A percentile compares a stretch with the other conserved stretches of the same genome.
These are phyloP conservation scores for Gilbertella persicaria DNA, from an alignment of 371 early-diverging fungal species.

Conservation along the genomic window DNA sequence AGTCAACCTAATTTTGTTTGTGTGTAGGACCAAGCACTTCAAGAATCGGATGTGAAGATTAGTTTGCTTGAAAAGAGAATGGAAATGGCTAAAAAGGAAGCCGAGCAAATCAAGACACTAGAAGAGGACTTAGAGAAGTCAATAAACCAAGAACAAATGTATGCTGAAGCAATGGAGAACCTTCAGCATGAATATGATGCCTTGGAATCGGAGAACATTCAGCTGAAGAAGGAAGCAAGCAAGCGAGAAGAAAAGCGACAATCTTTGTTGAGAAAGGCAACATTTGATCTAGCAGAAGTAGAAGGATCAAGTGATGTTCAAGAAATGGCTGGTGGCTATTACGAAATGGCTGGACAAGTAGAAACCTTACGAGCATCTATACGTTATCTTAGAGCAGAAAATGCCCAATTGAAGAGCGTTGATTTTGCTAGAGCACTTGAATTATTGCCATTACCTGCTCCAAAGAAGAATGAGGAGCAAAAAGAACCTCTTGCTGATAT, in stretches of 20 bases:
- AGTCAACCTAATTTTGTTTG: no score
- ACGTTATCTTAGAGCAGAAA: conserved; percentile 79
- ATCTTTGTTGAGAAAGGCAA: conserved; percentile 27
- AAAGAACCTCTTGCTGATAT: conserved; percentile 10
- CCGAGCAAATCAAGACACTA: conserved; percentile 61
- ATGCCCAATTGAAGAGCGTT: conserved; percentile 71
- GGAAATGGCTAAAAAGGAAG: conserved; percentile 66
- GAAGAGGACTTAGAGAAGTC: conserved; percentile 64
- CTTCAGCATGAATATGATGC: conserved; percentile 73
- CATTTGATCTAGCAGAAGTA: conserved; percentile 21
- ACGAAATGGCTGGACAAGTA: conserved; percentile 33
- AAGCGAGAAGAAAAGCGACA: conserved; percentile 46
- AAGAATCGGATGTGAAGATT: conserved; percentile 76
- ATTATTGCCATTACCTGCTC: neutral
- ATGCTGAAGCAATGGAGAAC: conserved; percentile 73
- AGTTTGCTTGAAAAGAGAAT: conserved; percentile 79
- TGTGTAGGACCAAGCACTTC: conserved; percentile 68
- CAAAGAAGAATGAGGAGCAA: conserved; percentile 5
- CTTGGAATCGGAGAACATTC: conserved; percentile 64
- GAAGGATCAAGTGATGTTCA: conserved; percentile 13
- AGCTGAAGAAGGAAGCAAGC: conserved; percentile 56
- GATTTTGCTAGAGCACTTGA: conserved; percentile 37
- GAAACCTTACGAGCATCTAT: conserved; percentile 75
- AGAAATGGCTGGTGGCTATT: conserved; percentile 24
- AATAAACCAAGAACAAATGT: conserved; percentile 65